Percentiles rank a stretch among this genome's conserved stretches.
Evolutionary conservation across 1,284 basidiomycete species (phyloP).

Genomic region (Irpex rosettiformis): DNA sequence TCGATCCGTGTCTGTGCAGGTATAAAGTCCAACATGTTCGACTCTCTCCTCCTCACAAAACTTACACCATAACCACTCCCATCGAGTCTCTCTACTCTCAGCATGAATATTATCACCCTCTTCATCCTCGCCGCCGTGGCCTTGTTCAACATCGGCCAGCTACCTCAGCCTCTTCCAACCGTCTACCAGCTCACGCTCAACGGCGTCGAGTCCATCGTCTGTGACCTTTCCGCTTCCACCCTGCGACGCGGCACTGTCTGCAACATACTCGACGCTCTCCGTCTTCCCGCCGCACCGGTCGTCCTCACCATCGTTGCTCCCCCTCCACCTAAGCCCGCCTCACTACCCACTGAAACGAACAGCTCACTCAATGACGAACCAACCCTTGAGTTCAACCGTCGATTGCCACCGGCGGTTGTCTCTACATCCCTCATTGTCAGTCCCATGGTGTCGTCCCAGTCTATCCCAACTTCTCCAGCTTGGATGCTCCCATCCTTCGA

Average conservation of each 20-base stretch:
- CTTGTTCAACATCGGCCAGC: not conserved
- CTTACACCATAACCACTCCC: not conserved
- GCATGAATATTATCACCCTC: not conserved
- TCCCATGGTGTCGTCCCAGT: not conserved
- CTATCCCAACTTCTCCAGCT: not conserved
- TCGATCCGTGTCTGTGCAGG: not conserved
- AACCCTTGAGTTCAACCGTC: not conserved
- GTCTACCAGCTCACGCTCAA: not conserved
- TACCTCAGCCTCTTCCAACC: not conserved
- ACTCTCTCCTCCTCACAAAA: not conserved
- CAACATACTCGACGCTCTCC: not conserved
- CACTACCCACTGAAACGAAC: not conserved
- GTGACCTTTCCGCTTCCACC: not conserved
- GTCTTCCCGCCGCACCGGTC: not conserved
- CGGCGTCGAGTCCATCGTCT: not conserved
- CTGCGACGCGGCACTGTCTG: not conserved
- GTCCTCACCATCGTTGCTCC: not conserved
- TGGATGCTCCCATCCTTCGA: not conserved
- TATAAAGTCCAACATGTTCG: not conserved
- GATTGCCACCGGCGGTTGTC: not conserved
- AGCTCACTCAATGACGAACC: not conserved
- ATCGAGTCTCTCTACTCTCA: not conserved
- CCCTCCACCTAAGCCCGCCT: not conserved
- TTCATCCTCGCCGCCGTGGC: not conserved
- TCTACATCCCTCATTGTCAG: not conserved